phyloP scores from a whole-genome alignment of 306 rosid genomes.

The apple (Malus domestica) region ASM211411v1 NC_041802.1:595501-596000 shows the following conservation, averaged over 20 bases:
- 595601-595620: too few relatives aligned
- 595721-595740: not conserved
- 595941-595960: not conserved
- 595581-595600: too few relatives aligned
- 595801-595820: not conserved
- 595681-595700: not conserved
- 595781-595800: not conserved
- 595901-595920: not conserved
- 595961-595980: not conserved
- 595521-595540: too few relatives aligned
- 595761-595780: not conserved
- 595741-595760: not conserved
- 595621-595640: too few relatives aligned
- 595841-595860: not conserved
- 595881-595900: not conserved
- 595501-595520: too few relatives aligned
- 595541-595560: too few relatives aligned
- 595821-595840: not conserved
- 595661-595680: not conserved
- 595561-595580: too few relatives aligned
- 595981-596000: not conserved
- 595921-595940: conserved; percentile 1
- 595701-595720: not conserved
- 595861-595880: not conserved
- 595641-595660: too few relatives aligned